Percentiles rank a stretch among this genome's conserved stretches.
Conservation (phyloP, 176 grass and related monocot species). For the Triticum dicoccoides region DNA sequence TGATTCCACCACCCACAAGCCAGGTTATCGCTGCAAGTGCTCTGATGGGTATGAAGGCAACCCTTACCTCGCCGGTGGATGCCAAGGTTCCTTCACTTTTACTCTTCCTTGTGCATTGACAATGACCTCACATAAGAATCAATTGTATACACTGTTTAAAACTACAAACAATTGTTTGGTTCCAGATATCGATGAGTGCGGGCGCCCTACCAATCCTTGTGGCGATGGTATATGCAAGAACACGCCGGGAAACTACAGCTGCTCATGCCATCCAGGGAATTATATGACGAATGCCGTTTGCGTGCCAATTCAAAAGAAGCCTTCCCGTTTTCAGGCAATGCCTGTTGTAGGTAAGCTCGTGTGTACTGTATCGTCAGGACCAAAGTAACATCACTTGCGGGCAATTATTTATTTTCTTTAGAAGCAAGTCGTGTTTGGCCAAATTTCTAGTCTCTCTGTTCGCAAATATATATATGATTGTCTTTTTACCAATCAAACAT, state of each 20-base stretch:
- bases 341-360: neutral
- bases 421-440: no score
- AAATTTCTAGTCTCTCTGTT: no score
- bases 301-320: neutral
- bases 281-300: neutral
- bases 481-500: neutral
- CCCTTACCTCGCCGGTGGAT: constrained; percentile 24
- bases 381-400: no score
- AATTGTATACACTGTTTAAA: neutral
- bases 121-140: neutral
- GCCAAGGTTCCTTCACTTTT: neutral
- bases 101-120: neutral
- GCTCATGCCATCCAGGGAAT: neutral
- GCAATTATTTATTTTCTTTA: no score
- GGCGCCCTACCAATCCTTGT: neutral
- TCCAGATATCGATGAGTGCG: constrained; percentile 23
- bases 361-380: no score
- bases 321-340: neutral
- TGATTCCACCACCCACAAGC: neutral
- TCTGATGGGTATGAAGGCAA: constrained; percentile 13
- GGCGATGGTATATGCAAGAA: neutral
- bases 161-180: neutral
- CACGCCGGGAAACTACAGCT: neutral
- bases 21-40: constrained; percentile 10
- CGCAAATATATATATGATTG: neutral